phyloP scores from a whole-genome alignment of 2,329 filamentous ascomycete species.

The Exophiala viscosa region DNA sequence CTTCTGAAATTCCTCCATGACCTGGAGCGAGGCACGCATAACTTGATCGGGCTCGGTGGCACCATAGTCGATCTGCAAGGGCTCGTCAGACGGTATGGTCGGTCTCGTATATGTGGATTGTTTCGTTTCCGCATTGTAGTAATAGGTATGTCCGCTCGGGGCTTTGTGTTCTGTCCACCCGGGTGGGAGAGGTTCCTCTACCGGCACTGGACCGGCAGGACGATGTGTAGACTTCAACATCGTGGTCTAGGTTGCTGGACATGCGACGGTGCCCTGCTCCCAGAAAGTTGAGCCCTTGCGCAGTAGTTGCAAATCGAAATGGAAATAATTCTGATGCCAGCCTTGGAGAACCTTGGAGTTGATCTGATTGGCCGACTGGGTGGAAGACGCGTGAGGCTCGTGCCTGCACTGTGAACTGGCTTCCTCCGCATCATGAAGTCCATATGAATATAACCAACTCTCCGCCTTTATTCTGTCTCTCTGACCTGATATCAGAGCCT shows the following conservation, averaged over 20 bases:
- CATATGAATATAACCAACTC: neutral
- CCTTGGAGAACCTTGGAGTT: neutral
- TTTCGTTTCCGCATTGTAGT: constrained; percentile 77
- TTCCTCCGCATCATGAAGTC: neutral
- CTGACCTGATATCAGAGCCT: too few species aligned
- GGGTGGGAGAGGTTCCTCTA: constrained; percentile 58
- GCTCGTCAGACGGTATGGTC: constrained; percentile 35
- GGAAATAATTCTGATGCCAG: neutral
- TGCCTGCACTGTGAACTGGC: constrained; percentile 13
- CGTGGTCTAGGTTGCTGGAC: constrained; percentile 5
- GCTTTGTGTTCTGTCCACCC: constrained; percentile 95
- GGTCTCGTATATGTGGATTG: constrained; percentile 84
- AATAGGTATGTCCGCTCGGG: constrained; percentile 77
- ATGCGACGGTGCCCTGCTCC: neutral
- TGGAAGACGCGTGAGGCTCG: constrained; percentile 18
- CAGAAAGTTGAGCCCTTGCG: neutral
- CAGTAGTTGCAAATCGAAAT: neutral
- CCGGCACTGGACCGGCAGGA: constrained; percentile 44
- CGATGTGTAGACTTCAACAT: constrained; percentile 80
- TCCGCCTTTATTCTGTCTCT: neutral
- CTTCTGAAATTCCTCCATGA: constrained; percentile 28
- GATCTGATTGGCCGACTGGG: constrained; percentile 16
- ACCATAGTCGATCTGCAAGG: constrained; percentile 25
- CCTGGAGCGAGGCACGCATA: constrained; percentile 22
- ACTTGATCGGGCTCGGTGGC: constrained; percentile 26